Conservation (phyloP, 345 rosid genomes). For the Pseudoturritis turrita region DNA sequence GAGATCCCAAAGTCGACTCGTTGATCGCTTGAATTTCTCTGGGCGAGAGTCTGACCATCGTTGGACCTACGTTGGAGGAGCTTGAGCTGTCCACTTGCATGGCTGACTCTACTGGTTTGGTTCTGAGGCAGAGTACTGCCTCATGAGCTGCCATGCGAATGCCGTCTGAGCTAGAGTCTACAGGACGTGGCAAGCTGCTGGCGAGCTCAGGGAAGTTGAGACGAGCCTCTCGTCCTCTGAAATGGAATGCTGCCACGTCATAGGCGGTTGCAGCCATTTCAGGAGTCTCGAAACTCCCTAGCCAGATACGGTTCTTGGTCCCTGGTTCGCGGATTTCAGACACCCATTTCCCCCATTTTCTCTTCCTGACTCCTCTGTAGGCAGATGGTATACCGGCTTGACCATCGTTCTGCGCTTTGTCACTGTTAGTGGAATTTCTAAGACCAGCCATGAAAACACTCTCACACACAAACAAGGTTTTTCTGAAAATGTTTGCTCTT, state of each 20-base stretch:
- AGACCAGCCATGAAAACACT: slow-evolving; percentile 25
- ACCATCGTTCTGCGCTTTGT: not conserved
- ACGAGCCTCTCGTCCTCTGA: slow-evolving; percentile 68
- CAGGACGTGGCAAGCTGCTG: slow-evolving; percentile 56
- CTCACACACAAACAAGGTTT: not conserved
- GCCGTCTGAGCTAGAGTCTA: slow-evolving; percentile 52
- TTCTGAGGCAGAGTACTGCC: slow-evolving; percentile 40
- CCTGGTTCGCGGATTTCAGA: slow-evolving; percentile 94
- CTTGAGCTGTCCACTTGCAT: slow-evolving; percentile 18
- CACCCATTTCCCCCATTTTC: slow-evolving; percentile 99
- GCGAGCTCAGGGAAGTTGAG: slow-evolving; percentile 78
- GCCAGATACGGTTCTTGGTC: slow-evolving; percentile 78
- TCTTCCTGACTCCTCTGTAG: slow-evolving; percentile 75
- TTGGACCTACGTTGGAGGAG: slow-evolving; percentile 35
- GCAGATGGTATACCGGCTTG: slow-evolving; percentile 22
- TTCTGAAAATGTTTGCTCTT: not conserved
- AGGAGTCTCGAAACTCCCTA: slow-evolving; percentile 81
- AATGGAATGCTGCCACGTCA: slow-evolving; percentile 76
- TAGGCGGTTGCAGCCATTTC: slow-evolving; percentile 98
- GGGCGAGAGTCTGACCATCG: slow-evolving; percentile 56
- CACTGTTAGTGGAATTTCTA: not conserved
- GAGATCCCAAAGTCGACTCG: slow-evolving; percentile 82
- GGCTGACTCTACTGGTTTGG: slow-evolving; percentile 17
- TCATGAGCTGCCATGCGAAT: slow-evolving; percentile 77
- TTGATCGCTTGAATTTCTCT: slow-evolving; percentile 87